Evolutionary conservation across 176 grass and related monocot species (phyloP).

Genomic region (Musa schizocarpa): DNA sequence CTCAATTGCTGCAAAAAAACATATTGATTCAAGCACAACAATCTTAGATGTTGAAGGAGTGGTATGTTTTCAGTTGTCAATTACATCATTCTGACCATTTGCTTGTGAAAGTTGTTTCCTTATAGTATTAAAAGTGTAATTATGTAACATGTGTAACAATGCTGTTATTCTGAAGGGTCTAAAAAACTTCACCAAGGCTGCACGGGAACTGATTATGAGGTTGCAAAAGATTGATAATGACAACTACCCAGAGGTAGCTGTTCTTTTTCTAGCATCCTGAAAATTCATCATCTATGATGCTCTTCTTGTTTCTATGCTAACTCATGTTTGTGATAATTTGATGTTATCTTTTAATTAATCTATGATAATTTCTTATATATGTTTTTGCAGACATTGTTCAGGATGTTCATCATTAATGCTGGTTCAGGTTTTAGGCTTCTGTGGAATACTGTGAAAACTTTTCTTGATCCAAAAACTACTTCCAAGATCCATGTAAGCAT

Average conservation of each 20-base stretch:
- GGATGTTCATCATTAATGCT: slow-evolving; percentile 85
- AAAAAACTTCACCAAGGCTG: slow-evolving; percentile 92
- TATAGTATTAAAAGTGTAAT: neutral
- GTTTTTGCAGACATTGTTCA: slow-evolving; percentile 46
- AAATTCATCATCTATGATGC: neutral
- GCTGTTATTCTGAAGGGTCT: slow-evolving; percentile 46
- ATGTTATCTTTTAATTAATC: neutral
- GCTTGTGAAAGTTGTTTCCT: neutral
- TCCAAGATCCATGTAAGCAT: slow-evolving; percentile 79
- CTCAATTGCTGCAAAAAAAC: slow-evolving; percentile 23
- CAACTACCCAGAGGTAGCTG: slow-evolving; percentile 86
- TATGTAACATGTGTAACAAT: neutral
- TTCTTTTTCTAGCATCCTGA: neutral
- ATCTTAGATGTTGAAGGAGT: slow-evolving; percentile 31
- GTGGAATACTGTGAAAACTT: slow-evolving; percentile 86
- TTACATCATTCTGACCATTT: neutral
- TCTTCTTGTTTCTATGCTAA: neutral
- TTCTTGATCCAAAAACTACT: slow-evolving; percentile 95
- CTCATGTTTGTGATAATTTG: neutral
- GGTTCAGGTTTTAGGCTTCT: slow-evolving; percentile 89
- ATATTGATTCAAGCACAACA: slow-evolving; percentile 23
- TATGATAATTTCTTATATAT: neutral
- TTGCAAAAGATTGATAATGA: slow-evolving; percentile 92
- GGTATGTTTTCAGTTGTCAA: slow-evolving; percentile 6
- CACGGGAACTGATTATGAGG: slow-evolving; percentile 80